These are phyloP conservation scores for Talaromyces wortmannii DNA, from an alignment of 495 filamentous ascomycete genomes.

Conservation along the genomic window DNA sequence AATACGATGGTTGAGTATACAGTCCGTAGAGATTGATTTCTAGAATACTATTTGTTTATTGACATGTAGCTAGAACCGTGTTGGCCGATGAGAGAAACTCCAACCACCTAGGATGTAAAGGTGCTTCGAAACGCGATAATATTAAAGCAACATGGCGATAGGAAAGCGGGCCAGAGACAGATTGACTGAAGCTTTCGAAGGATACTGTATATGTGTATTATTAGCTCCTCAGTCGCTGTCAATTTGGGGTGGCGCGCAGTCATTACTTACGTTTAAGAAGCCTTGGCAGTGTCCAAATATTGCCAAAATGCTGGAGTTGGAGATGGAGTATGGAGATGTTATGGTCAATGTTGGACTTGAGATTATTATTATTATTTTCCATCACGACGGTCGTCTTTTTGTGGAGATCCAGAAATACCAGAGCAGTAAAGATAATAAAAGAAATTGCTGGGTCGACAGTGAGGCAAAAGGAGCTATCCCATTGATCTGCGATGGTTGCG, in stretches of 20 bases:
- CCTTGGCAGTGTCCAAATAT: constrained; percentile 9
- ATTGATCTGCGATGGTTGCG: constrained; percentile 8
- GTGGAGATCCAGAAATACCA: constrained; percentile 13
- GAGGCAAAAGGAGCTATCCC: constrained; percentile 11
- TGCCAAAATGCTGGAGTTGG: constrained; percentile 10
- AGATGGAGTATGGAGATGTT: constrained; percentile 8
- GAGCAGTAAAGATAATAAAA: constrained; percentile 11
- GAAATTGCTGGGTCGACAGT: constrained; percentile 14
- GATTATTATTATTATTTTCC: background rate
- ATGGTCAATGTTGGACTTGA: constrained; percentile 7
- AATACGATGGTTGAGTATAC: too few species aligned
- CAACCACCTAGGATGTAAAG: constrained; percentile 10
- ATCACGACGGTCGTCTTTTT: constrained; percentile 3
- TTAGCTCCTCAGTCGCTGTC: background rate
- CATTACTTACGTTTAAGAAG: constrained; percentile 9
- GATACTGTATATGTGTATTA: constrained; percentile 5
- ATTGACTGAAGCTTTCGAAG: constrained; percentile 9
- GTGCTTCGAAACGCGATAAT: constrained; percentile 11
- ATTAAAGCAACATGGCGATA: constrained; percentile 5
- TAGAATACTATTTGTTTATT: too few species aligned
- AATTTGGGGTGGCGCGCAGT: background rate
- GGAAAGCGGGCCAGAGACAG: constrained; percentile 3
- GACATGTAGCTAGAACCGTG: too few species aligned
- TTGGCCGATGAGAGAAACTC: too few species aligned
- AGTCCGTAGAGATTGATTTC: too few species aligned